A percentile compares a stretch with the other conserved stretches of the same genome.
phyloP scores from a whole-genome alignment of 202 grass and related monocot genomes.

The Schoenoplectus tabernaemontani region DNA sequence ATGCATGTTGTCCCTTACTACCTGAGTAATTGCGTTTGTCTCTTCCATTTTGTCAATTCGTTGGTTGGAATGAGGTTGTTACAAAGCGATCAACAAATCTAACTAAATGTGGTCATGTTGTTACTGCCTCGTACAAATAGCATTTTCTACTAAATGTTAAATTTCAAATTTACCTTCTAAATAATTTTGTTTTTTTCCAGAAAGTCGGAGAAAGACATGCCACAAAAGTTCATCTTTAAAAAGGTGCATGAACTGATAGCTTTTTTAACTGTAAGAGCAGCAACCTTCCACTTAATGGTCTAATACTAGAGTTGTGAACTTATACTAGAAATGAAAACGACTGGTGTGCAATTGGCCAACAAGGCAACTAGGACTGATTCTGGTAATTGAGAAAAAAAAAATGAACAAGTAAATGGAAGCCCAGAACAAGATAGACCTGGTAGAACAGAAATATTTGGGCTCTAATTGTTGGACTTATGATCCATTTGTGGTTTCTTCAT shows the following conservation, averaged over 20 bases:
- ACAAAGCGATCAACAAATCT: neutral
- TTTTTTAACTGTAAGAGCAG: neutral
- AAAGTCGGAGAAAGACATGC: neutral
- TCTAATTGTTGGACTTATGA: neutral
- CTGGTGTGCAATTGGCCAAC: neutral
- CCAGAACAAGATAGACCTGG: neutral
- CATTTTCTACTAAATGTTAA: neutral
- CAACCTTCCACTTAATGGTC: neutral
- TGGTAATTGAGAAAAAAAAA: neutral
- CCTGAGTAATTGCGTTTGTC: neutral
- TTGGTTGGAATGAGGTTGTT: neutral
- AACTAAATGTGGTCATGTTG: too few relatives aligned
- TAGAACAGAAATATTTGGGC: neutral
- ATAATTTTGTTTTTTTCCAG: neutral
- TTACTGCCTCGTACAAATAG: neutral
- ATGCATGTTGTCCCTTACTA: neutral
- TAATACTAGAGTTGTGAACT: neutral
- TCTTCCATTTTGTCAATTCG: constrained; percentile 5
- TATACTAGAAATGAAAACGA: neutral
- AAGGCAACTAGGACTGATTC: neutral
- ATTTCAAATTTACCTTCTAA: neutral
- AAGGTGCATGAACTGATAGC: neutral
- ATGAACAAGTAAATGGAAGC: neutral
- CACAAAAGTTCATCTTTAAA: neutral
- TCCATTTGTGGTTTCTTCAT: neutral